phyloP scores from a whole-genome alignment of 352 stramenopile species.

The Phytopythium litorale region DNA sequence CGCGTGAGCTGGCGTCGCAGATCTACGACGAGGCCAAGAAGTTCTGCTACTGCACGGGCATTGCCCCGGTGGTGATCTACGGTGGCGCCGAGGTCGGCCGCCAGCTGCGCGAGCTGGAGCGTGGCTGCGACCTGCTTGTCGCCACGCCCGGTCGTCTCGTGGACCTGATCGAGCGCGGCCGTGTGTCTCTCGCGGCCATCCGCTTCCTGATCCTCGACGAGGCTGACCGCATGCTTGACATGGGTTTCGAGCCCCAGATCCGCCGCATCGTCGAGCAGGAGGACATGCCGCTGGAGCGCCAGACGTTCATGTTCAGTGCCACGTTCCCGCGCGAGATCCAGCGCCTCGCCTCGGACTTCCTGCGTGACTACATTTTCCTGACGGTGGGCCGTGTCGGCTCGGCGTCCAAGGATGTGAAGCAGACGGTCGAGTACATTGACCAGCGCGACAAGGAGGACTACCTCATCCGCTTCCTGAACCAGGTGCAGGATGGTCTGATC shows the following conservation, averaged over 20 bases:
- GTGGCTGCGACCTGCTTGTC: conserved; percentile 96
- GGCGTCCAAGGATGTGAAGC: conserved; percentile 97
- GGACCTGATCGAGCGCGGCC: conserved; percentile 95
- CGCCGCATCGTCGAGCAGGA: conserved; percentile 98
- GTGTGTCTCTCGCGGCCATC: conserved; percentile 89
- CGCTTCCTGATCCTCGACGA: conserved; percentile 98
- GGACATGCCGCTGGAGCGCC: conserved; percentile 95
- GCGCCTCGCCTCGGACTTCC: conserved; percentile 95
- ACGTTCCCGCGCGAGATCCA: conserved; percentile 99
- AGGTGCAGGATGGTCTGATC: conserved; percentile 88
- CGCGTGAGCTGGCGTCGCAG: conserved; percentile 93
- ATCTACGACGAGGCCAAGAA: conserved; percentile 96
- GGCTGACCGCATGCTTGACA: conserved; percentile 99
- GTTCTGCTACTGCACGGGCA: conserved; percentile 96
- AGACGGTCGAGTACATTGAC: conserved; percentile 97
- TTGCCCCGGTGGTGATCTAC: conserved; percentile 94
- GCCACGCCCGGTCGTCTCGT: conserved; percentile 97
- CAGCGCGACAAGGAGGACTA: conserved; percentile 96
- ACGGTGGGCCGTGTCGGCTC: conserved; percentile 97
- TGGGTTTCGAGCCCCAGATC: conserved; percentile 99
- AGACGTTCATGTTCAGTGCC: conserved; percentile 99
- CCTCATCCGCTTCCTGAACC: conserved; percentile 95
- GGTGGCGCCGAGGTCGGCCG: conserved; percentile 89
- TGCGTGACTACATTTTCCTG: conserved; percentile 99
- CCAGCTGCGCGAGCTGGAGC: conserved; percentile 84